phyloP scores from a whole-genome alignment of 129 eudicot genomes.

The Saposhnikovia divaricata region DNA sequence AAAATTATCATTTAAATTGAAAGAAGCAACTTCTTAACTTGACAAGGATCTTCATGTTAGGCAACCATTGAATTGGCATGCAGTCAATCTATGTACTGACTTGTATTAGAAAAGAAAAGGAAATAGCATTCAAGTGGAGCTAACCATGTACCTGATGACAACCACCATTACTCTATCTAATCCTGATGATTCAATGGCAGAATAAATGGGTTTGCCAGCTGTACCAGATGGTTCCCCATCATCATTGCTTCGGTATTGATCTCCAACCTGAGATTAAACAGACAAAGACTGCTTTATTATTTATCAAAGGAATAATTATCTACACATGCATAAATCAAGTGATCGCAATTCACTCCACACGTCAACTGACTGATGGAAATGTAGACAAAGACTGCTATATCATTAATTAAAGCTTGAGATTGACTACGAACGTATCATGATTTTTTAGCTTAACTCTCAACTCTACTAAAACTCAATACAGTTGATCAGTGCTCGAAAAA shows the following conservation, averaged over 20 bases:
- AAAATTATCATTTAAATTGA: background rate
- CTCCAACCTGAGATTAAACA: conserved; percentile 54
- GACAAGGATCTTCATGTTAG: background rate
- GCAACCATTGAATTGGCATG: background rate
- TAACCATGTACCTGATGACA: conserved; percentile 57
- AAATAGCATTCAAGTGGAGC: background rate
- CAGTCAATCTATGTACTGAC: background rate
- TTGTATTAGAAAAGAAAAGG: background rate
- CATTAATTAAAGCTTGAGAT: background rate
- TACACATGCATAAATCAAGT: background rate
- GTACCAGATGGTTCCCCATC: conserved; percentile 99
- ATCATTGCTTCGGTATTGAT: conserved; percentile 75
- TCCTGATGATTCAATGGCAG: conserved; percentile 83
- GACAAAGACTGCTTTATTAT: conserved; percentile 4
- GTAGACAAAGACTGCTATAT: background rate
- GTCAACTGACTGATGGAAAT: background rate
- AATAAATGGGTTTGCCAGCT: conserved; percentile 90
- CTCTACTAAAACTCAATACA: background rate
- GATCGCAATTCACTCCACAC: background rate
- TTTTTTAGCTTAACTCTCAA: background rate
- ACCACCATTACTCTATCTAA: conserved; percentile 94
- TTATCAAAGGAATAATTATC: background rate
- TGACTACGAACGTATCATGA: background rate
- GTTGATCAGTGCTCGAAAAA: background rate
- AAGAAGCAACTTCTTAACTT: background rate